A percentile compares a stretch with the other conserved stretches of the same genome.
Evolutionary conservation across 495 filamentous ascomycete genomes (phyloP).

Genomic region (Lentithecium fluviatile): DNA sequence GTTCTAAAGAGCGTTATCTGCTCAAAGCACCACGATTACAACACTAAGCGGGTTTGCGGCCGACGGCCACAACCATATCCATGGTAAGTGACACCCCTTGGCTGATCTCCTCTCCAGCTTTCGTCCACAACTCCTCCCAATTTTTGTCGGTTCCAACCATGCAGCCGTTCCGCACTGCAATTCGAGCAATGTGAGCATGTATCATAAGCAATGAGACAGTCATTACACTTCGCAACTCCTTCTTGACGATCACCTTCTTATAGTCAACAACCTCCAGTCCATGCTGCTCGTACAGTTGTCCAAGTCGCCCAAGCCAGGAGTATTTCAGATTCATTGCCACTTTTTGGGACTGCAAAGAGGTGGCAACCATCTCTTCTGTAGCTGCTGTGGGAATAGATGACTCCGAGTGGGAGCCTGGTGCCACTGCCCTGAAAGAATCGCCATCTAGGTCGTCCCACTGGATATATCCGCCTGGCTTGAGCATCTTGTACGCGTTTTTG

Average conservation of each 20-base stretch:
- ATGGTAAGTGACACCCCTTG: constrained; percentile 12
- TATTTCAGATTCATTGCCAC: constrained; percentile 11
- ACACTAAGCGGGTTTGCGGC: constrained; percentile 6
- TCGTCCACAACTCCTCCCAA: constrained; percentile 14
- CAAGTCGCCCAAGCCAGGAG: constrained; percentile 12
- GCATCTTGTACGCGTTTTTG: constrained; percentile 23
- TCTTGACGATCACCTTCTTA: constrained; percentile 5
- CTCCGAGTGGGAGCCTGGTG: constrained; percentile 2
- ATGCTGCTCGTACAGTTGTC: constrained; percentile 1
- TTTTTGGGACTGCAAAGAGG: constrained; percentile 2
- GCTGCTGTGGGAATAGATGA: background rate
- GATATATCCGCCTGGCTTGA: constrained; percentile 22
- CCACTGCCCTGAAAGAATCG: constrained; percentile 9
- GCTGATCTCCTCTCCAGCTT: constrained; percentile 20
- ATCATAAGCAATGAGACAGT: constrained; percentile 20
- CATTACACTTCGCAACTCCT: constrained; percentile 12
- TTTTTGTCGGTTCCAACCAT: constrained; percentile 19
- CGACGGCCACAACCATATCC: constrained; percentile 16
- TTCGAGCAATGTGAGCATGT: background rate
- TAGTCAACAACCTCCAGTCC: constrained; percentile 10
- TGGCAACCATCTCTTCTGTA: constrained; percentile 3
- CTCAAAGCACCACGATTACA: too few relatives aligned
- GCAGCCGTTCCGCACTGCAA: constrained; percentile 5
- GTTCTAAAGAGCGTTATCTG: too few relatives aligned
- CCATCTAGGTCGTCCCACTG: constrained; percentile 26